These are phyloP conservation scores for Wickerhamomyces bisporus DNA, from an alignment of 805 yeast genomes.

Conservation along the genomic window DNA sequence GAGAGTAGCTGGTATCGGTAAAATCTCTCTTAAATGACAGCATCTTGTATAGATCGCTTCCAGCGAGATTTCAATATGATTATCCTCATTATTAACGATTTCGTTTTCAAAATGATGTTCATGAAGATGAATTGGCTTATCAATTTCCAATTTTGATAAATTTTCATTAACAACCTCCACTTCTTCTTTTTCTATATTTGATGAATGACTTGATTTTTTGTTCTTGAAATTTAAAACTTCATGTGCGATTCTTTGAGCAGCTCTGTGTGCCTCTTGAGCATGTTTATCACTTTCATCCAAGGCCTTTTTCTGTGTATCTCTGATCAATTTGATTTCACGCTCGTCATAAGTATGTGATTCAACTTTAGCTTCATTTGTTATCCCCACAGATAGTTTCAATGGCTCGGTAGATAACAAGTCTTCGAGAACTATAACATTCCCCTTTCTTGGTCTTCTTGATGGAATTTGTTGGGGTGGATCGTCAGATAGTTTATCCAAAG, in stretches of 20 bases:
- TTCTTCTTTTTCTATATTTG: slow-evolving; percentile 15
- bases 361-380: slow-evolving; percentile 40
- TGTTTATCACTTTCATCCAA: slow-evolving; percentile 61
- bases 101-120: slow-evolving; percentile 47
- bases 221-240: slow-evolving; percentile 50
- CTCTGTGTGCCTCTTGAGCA: slow-evolving; percentile 69
- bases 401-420: slow-evolving; percentile 55
- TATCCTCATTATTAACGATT: slow-evolving; percentile 13
- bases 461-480: slow-evolving; percentile 97
- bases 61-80: slow-evolving; percentile 27
- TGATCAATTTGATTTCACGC: slow-evolving; percentile 47
- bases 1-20: slow-evolving; percentile 87
- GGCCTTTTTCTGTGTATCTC: slow-evolving; percentile 53
- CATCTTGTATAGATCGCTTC: slow-evolving; percentile 86
- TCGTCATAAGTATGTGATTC: slow-evolving; percentile 20
- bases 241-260: slow-evolving; percentile 64
- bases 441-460: slow-evolving; percentile 72
- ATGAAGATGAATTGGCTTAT: slow-evolving; percentile 64
- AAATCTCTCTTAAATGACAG: slow-evolving; percentile 85
- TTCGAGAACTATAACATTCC: slow-evolving; percentile 70
- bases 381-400: slow-evolving; percentile 62
- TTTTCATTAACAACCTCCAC: slow-evolving; percentile 15
- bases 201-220: slow-evolving; percentile 5
- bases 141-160: slow-evolving; percentile 44
- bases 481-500: slow-evolving; percentile 60